These are phyloP conservation scores for Boletus rex-veris DNA, from an alignment of 768 basidiomycete species.

Conservation along the genomic window DNA sequence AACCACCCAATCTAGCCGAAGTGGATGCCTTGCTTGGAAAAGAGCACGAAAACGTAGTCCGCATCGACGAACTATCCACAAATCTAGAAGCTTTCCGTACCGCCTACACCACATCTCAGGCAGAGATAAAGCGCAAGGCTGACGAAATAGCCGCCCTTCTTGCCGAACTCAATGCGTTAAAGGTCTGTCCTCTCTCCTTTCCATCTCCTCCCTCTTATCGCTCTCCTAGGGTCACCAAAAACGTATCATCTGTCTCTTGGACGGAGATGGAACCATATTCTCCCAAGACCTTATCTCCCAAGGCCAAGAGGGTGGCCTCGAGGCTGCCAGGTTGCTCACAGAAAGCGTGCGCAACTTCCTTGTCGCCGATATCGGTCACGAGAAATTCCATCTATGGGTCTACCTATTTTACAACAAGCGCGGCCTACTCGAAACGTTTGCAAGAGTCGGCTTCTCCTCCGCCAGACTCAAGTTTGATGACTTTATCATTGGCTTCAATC, in stretches of 20 bases:
- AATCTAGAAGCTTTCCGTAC: conserved; percentile 24
- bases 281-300: conserved; percentile 46
- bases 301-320: conserved; percentile 56
- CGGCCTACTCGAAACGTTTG: conserved; percentile 52
- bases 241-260: conserved; percentile 48
- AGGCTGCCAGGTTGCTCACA: conserved; percentile 48
- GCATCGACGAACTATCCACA: conserved; percentile 24
- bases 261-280: conserved; percentile 66
- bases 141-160: conserved; percentile 12
- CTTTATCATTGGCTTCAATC: conserved; percentile 68
- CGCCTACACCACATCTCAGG: conserved; percentile 25
- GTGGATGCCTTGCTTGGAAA: conserved; percentile 25
- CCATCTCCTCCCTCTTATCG: background rate
- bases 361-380: conserved; percentile 18
- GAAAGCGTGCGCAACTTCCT: conserved; percentile 28
- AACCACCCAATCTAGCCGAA: conserved; percentile 20
- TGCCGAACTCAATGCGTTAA: conserved; percentile 28
- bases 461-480: conserved; percentile 51
- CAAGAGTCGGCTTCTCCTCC: conserved; percentile 30
- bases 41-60: conserved; percentile 19
- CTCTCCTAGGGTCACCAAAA: conserved; percentile 25
- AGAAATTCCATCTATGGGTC: conserved; percentile 51
- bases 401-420: conserved; percentile 63
- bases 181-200: conserved; percentile 12
- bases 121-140: conserved; percentile 15